These are phyloP conservation scores for Pilobolus umbonatus DNA, from an alignment of 192 early-diverging fungal genomes.

Conservation along the genomic window DNA sequence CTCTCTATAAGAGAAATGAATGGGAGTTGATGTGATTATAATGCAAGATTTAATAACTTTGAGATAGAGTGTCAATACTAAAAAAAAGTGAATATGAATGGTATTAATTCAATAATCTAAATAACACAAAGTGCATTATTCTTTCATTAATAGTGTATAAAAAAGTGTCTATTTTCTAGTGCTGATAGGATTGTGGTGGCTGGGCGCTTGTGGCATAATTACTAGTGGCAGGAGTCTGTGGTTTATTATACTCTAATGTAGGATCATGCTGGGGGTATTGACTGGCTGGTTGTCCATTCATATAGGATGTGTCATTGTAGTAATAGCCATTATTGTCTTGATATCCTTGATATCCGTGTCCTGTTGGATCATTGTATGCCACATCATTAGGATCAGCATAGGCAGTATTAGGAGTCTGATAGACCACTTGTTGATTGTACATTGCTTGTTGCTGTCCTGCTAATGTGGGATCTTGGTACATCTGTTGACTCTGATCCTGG, in stretches of 20 bases:
- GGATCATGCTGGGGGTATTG: not conserved
- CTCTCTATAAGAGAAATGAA: not conserved
- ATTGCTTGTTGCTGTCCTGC: not conserved
- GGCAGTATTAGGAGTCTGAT: not conserved
- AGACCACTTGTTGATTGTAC: not conserved
- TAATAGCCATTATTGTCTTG: not conserved
- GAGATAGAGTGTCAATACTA: no score
- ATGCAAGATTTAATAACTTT: not conserved
- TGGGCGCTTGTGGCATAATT: no score
- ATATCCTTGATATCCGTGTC: not conserved
- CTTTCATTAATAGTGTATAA: no score
- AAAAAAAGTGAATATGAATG: no score
- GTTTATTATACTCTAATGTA: not conserved
- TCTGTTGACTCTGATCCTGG: slow-evolving; percentile 3
- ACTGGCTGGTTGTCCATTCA: not conserved
- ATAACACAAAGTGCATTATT: no score
- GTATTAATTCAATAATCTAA: no score
- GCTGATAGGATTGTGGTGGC: not conserved
- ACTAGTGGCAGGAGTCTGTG: not conserved
- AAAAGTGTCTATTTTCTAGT: no score
- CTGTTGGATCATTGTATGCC: not conserved
- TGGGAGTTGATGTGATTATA: not conserved
- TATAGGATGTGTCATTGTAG: not conserved
- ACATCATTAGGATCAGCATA: not conserved
- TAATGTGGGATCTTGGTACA: not conserved